Base-by-base conservation (phyloP, 257 asterid species). In the Schizonepeta tenuifolia region DNA sequence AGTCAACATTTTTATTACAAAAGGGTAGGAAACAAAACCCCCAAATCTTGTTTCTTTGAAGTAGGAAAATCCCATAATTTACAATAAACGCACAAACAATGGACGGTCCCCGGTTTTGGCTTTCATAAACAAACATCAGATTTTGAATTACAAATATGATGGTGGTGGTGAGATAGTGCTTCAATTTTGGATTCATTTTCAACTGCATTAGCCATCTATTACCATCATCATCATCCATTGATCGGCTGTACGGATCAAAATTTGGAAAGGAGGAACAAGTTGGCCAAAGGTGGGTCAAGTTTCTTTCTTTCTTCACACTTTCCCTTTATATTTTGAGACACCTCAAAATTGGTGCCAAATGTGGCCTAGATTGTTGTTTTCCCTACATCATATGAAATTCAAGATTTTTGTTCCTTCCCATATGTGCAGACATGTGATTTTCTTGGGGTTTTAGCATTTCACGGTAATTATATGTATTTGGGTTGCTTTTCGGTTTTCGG, bases 101-200 rank as follows among this genome's bases (percentile, higher is more conserved):
- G 82, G 75, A 67, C 75, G 72, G 77, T 38, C 63, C 82, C 51
- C 68, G 71, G 81, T 77, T 73, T 81, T 50, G 71, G 62, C 43
- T 33, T 44, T 56, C 46, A 50, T 35, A 61, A 63, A 54, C 21
- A 11, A 46, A 18, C 62, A 15, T 11, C 18, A 36, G 17, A 6
- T 58, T 40, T 31, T 41, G 26, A 20, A 47, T 66, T 35, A 38
- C 76, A 61, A 22, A 49, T 26, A 66, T 43, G 78, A 55, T 65
- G 76, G 59, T 78, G 73, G 65, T 78, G 79, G 51, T 26, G 74
- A 15, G 20, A 65, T 58, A 65, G 74, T 47, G 77, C 57, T 67
- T 13, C 55, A 31, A 54, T 61, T 75, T 61, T n/a, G 65, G 33
- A 46, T 55, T 72, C 55, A 21, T 28, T 44, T 67, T 65, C 35